Evolutionary conservation across 768 basidiomycete species (phyloP), one percentile per base, ranked within the genome.

Genomic region (Phaeotremella fagi): DNA sequence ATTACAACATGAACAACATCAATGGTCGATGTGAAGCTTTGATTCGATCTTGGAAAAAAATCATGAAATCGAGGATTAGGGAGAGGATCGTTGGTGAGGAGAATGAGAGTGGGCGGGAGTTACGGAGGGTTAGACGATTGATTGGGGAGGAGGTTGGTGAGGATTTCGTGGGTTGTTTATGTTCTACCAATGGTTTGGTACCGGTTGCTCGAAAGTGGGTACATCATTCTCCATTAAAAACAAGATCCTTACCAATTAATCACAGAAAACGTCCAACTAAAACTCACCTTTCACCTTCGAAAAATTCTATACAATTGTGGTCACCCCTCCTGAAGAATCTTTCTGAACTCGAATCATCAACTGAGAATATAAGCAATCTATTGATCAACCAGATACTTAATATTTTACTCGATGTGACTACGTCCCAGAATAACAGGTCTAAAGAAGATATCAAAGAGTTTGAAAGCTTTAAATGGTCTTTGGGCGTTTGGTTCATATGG

Each of bases 131-230:
- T 12, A 52, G 52, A 29, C 59, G 60, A 33, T 59, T 52, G 9
- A 24, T 64, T 63, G 86, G 88, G 68, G 74, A 72, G 44, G 85
- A 83, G 81, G 85, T 85, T 5, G 66, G 88, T 37, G 85, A 87
- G 48, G 74, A 75, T 29, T 73, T 98, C 1, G 84, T 83, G 50
- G 82, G 85, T 43, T 80, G 75, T 0, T 75, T 98, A 12, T 61
- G 87, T 45, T 83, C 82, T 52, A 82, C 80, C 55, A 90, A 90
- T 9, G 82, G 78, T 9, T 76, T 97, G 6, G 85, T 97, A 3
- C 91, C 94, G 6, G 60, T 86, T 1, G 85, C 89, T 1, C 87
- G 84, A 76, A 90, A 84, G 94, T 92, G 59, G 58, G 81, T 62
- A 12, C 24, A 25, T 38, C 20, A 27, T 18, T 16, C 16, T 22